Percentiles rank a stretch among this genome's conserved stretches.
Conservation (phyloP, 2,329 filamentous ascomycete genomes). For the Aureobasidium uvarum region DNA sequence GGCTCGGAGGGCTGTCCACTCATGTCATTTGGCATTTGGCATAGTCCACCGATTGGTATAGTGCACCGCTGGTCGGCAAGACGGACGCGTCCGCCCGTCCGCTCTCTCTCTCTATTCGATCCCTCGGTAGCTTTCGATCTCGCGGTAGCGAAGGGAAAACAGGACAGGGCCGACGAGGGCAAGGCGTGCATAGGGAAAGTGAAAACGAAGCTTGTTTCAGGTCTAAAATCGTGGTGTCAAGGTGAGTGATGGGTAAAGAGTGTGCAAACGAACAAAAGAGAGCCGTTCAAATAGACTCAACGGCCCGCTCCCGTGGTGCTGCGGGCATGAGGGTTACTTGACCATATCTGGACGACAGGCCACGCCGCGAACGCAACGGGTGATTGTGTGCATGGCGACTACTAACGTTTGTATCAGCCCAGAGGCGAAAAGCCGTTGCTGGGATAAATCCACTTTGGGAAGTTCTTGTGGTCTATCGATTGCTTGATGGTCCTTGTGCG, state of each 20-base stretch:
- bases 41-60: not conserved
- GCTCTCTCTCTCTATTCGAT: too few species aligned
- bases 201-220: slow-evolving; percentile 21
- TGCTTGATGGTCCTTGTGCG: not conserved
- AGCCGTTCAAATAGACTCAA: slow-evolving; percentile 14
- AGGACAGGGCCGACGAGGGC: not conserved
- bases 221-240: not conserved
- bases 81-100: not conserved
- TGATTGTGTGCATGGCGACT: slow-evolving; percentile 15
- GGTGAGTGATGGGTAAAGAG: not conserved
- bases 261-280: not conserved
- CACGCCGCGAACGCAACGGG: not conserved
- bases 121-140: not conserved
- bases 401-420: not conserved
- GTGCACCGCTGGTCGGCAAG: not conserved
- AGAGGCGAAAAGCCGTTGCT: not conserved
- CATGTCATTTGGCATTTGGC: not conserved
- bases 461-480: slow-evolving; percentile 4
- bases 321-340: not conserved
- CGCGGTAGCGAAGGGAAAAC: not conserved
- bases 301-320: slow-evolving; percentile 21
- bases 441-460: slow-evolving; percentile 14
- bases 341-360: slow-evolving; percentile 14
- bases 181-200: not conserved
- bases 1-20: not conserved